Base-by-base conservation (phyloP, 345 rosid genomes). In the Eucalyptus camaldulensis region DNA sequence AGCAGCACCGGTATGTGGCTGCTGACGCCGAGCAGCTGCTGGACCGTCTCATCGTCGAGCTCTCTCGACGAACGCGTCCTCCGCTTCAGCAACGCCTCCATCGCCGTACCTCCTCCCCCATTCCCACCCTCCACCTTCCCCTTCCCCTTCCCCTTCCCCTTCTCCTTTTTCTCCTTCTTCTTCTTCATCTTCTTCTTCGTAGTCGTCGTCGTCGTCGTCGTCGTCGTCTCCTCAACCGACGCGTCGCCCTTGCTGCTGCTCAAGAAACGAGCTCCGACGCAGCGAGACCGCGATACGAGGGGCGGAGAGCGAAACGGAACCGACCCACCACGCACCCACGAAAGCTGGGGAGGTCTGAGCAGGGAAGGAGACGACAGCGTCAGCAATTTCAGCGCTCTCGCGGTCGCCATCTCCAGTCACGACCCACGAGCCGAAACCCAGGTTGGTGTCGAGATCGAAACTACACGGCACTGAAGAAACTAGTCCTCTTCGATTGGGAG, bases 61-160 rank as follows among this genome's bases (percentile, higher is more conserved):
- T 92, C 96, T 89, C 93, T 96, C 81, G 92, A 93, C 3, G 99
- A 97, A 24, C 99, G 97, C 65, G 99, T 96, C 76, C 99, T 94
- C 86, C 95, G 91, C 93, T 96, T 96, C 88, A 95, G 95, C 83
- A 94, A 92, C 17, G 90, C 89, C 51, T 87, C 90, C 49, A 87
- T 88, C 8, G 91, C 83, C 85, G 80, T 60, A 65, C 62, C 65
- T 47, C 90, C 85, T 62, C 47, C 60, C 87, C 49, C 76, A 43
- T 83, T 47, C 80, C 43, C 29, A 76, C 47, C 58, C 81, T 83
- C 87, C 37, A 45, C 81, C 44, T 65, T 50, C 87, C 50, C 85
- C 89, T 56, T 56, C 40, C 31, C 51, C 88, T 33, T 67, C 60
- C 49, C 54, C 72, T 43, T 86, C 6, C 17, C 69, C 86, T 89